phyloP scores from a whole-genome alignment of 129 eudicot species.

The Centrapalus pauciflorus region DNA sequence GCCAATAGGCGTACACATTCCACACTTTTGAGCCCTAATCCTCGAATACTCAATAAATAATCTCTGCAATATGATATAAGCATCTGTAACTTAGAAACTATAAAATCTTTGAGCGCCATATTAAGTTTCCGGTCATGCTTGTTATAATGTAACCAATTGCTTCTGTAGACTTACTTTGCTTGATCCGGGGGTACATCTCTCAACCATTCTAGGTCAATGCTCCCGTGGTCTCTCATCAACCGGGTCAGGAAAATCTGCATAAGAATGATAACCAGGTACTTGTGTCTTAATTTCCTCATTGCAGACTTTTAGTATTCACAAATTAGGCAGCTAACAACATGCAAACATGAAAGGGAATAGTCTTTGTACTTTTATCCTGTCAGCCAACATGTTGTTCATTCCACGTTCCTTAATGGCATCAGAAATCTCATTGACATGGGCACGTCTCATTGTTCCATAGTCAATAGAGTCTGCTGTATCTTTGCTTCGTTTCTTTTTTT shows the following conservation, averaged over 20 bases:
- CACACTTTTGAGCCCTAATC: constrained; percentile 94
- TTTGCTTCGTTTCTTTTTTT: constrained; percentile 42
- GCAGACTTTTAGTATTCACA: too few species aligned
- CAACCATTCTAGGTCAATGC: constrained; percentile 84
- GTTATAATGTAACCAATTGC: not conserved
- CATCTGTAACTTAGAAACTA: not conserved
- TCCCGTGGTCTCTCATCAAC: constrained; percentile 70
- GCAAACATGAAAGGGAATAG: not conserved
- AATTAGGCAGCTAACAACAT: too few species aligned
- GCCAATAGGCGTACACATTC: constrained; percentile 92
- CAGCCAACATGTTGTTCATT: constrained; percentile 93
- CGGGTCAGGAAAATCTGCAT: constrained; percentile 62
- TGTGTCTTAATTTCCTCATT: too few species aligned
- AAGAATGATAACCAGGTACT: not conserved
- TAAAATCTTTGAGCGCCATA: not conserved
- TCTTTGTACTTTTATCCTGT: constrained; percentile 62
- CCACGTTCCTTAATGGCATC: constrained; percentile 81
- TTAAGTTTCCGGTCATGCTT: too few species aligned
- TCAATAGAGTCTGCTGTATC: constrained; percentile 65
- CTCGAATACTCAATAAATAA: constrained; percentile 68
- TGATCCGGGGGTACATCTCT: constrained; percentile 81
- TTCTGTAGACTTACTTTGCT: constrained; percentile 59
- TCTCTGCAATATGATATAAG: constrained; percentile 43
- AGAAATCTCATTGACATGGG: constrained; percentile 68
- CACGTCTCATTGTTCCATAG: constrained; percentile 73